These are phyloP conservation scores for Verticillium zaregamsianum DNA, from an alignment of 2,329 filamentous ascomycete genomes.

Conservation along the genomic window DNA sequence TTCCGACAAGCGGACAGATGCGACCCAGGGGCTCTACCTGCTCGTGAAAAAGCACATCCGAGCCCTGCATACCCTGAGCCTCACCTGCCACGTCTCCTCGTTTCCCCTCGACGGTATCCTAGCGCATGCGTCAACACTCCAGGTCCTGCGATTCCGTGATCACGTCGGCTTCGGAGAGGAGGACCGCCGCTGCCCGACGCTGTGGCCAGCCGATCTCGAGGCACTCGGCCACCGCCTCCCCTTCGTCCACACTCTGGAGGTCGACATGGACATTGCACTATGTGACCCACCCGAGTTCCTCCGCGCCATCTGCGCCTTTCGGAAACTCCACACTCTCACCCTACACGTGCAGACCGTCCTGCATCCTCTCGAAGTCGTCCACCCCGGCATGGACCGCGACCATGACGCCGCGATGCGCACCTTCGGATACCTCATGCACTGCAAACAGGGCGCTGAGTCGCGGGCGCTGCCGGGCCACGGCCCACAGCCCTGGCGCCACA, in stretches of 20 bases:
- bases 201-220: constrained; percentile 27
- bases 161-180: constrained; percentile 41
- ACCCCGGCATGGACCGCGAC: constrained; percentile 29
- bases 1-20: constrained; percentile 30
- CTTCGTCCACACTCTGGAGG: constrained; percentile 34
- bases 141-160: constrained; percentile 37
- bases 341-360: constrained; percentile 41
- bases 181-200: constrained; percentile 34
- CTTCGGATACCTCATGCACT: constrained; percentile 26
- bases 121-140: constrained; percentile 32
- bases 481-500: constrained; percentile 27
- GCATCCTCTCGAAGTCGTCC: constrained; percentile 22
- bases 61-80: constrained; percentile 30
- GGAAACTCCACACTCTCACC: constrained; percentile 32
- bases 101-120: constrained; percentile 36
- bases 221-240: constrained; percentile 25
- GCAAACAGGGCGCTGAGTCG: constrained; percentile 16
- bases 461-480: neutral
- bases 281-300: constrained; percentile 34
- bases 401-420: constrained; percentile 28
- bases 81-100: constrained; percentile 35
- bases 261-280: constrained; percentile 39
- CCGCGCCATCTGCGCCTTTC: constrained; percentile 31
- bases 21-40: constrained; percentile 31
- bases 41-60: constrained; percentile 33